Evolutionary conservation across 495 filamentous ascomycete genomes (phyloP), one percentile per base, ranked within the genome.

Genomic region (Tuber borchii): DNA sequence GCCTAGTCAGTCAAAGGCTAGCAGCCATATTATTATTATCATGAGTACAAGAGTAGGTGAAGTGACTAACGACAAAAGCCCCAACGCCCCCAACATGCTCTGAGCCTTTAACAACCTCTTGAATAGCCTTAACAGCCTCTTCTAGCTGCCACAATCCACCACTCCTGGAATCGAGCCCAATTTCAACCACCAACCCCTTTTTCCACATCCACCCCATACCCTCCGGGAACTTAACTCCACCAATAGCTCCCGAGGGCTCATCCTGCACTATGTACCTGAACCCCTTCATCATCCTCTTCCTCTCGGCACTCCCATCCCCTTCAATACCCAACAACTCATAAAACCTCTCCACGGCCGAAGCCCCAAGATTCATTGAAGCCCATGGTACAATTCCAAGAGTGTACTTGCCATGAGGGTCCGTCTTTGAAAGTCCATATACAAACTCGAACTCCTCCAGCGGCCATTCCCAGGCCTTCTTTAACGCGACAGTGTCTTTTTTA

Each of bases 251-350:
- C 5, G 84, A 83, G 14, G 88, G 87, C 82, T 94, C 93, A 83
- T 93, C 92, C 83, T 97, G 93, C 48, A 97, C 84, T 77, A 97
- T 83, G 83, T 93, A 97, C 56, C 94, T 85, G 26, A 79, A 79
- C 22, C 77, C 77, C 51, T 79, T 79, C 42, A 79, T 39, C 48
- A 74, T 69, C 19, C 19, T 22, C n/a, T 70, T 72, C 10, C 71
- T 48, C 22, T 61, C 40, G 12, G 19, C 65, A 19, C 44, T 26
- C 26, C 22, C 39, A 40, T 71, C 71, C n/a, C 73, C 71, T 44
- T 73, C 70, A 31, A 73, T 43, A 12, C 39, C 42, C 12, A 79
- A 46, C 5, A 79, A 61, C 39, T 16, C 12, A 40, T 61, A 74
- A 48, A 74, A 79, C 16, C 69, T 46, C 42, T 79, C 70, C 43